Conservation (phyloP, 768 basidiomycete species). For the Dictyophora rubrovolvata region DNA sequence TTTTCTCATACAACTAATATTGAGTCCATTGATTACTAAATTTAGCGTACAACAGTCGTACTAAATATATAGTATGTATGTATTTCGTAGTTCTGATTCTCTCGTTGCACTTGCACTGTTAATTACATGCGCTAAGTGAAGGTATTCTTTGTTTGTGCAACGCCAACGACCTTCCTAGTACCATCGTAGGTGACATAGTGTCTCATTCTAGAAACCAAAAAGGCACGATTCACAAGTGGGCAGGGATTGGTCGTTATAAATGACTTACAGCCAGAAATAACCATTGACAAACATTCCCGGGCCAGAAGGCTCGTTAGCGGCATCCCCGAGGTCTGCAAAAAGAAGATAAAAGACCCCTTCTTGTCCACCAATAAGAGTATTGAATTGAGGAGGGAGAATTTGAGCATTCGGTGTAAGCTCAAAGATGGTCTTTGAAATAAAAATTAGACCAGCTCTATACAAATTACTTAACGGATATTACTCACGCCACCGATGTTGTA, state of each 20-base stretch:
- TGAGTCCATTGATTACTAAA: too few relatives aligned
- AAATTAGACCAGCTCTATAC: not conserved
- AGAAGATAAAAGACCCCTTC: constrained; percentile 25
- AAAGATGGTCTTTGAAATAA: constrained; percentile 3
- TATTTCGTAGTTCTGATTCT: too few relatives aligned
- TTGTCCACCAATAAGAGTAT: constrained; percentile 25
- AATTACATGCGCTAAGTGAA: not conserved
- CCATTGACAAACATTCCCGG: constrained; percentile 28
- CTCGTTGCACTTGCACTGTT: too few relatives aligned
- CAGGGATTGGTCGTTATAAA: not conserved
- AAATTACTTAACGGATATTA: not conserved
- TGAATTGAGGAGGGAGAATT: constrained; percentile 27
- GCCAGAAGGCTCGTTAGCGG: constrained; percentile 11
- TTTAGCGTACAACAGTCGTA: too few relatives aligned
- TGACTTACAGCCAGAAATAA: constrained; percentile 16
- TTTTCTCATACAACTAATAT: too few relatives aligned
- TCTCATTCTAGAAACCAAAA: not conserved
- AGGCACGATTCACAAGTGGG: not conserved
- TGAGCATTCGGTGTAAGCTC: constrained; percentile 15
- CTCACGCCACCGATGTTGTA: constrained; percentile 4
- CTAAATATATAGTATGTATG: too few relatives aligned
- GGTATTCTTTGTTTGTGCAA: not conserved
- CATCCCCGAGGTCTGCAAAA: constrained; percentile 18
- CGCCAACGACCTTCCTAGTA: not conserved
- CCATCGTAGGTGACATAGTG: not conserved